Base-by-base conservation (phyloP, 371 early-diverging fungal genomes). In the Mortierella polycephala region DNA sequence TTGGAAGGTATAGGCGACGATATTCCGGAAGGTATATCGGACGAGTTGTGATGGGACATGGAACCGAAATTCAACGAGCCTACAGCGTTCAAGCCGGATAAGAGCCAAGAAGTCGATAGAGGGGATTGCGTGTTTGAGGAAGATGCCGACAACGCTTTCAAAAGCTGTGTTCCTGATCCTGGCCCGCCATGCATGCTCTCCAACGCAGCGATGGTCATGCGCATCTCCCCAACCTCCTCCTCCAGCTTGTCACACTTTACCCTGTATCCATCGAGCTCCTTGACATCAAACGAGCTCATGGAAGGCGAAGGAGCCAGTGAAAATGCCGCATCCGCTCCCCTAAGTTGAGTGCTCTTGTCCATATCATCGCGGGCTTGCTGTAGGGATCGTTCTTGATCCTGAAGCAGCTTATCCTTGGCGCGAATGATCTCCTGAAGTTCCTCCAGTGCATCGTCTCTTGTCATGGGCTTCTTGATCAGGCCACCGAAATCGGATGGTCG, bases 401-500 rank as follows among this genome's bases (percentile, higher is more conserved):
- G 63, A 9, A 79, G 57, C 18, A 79, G 49, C 21, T 46, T 62
- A 57, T 79, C 80, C 56, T 79, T 79, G 67, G 59, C 64, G 0
- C 73, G 73, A n/a, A 79, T 65, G n/a, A 79, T 54, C 21, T 72
- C 74, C 44, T 69, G 66, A 1, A 79, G 46, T 21, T 77, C 72
- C 20, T 64, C 72, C n/a, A 71, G 21, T 3, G 67, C 49, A 12
- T 71, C 77, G 23, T 64, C 64, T 13, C 7, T 60, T 0, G 45
- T 57, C 11, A 30, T 30, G 4, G 68, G 72, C 2, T 57, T 59
- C 9, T 61, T 50, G 41, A 64, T 58, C 44, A 64, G 46, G 12
- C 51, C 56, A 16, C 52, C 67, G 0, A 55, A 52, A 8, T 57
- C 42, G 3, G 51, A 50, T 2, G 60, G 60, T 18, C 51, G 47